Conservation (phyloP, 352 stramenopile genomes). For the Phytophthora fragariae region DNA sequence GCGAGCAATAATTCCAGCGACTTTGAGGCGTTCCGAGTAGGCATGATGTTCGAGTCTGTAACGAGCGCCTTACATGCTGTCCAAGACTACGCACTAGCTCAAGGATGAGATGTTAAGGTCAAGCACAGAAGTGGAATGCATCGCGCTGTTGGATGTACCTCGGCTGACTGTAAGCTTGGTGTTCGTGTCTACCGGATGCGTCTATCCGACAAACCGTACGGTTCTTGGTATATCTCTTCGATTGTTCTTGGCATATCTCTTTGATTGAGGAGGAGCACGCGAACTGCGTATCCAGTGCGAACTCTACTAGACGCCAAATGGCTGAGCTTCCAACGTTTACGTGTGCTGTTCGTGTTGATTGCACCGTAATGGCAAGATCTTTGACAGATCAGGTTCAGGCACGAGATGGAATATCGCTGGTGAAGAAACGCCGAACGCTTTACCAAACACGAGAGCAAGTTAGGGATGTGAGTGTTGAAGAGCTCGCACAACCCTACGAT, state of each 20-base stretch:
- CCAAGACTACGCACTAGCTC: background rate
- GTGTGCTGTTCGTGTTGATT: background rate
- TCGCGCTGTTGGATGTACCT: background rate
- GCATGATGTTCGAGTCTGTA: background rate
- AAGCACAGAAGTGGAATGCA: background rate
- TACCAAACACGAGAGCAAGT: background rate
- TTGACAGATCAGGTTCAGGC: background rate
- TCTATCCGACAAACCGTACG: background rate
- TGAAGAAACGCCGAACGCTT: background rate
- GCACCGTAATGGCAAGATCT: background rate
- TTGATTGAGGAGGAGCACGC: background rate
- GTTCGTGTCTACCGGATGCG: background rate
- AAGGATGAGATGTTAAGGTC: background rate
- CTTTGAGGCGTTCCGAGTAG: background rate
- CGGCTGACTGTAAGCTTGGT: background rate
- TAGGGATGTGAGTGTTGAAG: background rate
- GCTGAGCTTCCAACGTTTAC: background rate
- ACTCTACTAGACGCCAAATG: background rate
- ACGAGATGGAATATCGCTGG: background rate
- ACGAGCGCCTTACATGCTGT: background rate
- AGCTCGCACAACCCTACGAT: background rate
- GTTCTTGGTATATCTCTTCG: background rate
- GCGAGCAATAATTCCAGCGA: background rate
- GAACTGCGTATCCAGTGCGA: background rate
- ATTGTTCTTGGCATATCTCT: background rate